Evolutionary conservation across 495 filamentous ascomycete genomes (phyloP), one percentile per base, ranked within the genome.

Genomic region (Aspergillus asperescens): DNA sequence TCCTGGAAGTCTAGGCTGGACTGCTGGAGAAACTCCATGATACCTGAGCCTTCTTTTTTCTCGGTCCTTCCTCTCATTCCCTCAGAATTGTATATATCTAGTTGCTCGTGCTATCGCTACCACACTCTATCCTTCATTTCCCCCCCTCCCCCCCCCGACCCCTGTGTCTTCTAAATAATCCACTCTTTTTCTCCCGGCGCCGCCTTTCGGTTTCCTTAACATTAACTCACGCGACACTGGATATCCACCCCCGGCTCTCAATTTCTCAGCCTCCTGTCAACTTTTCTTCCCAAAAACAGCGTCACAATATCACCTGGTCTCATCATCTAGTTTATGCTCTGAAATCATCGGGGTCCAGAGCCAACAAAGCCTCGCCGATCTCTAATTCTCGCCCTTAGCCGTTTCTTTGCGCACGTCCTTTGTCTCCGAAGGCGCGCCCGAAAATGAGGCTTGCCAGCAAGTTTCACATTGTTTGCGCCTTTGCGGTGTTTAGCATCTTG

Each of bases 401-500:
- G 37, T 50, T 52, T 38, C 51, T 48, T 52, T 50, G 42, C 50
- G 41, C 44, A 31, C 28, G 8, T 31, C 35, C 53, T 58, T 57
- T 57, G 51, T 58, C 23, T 50, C 38, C 28, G 32, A 54, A 29
- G 24, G 32, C 35, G 35, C 46, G 35, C 32, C 22, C 61, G 55
- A 59, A 60, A 59, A 60, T 68, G 45, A 64, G 59, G 45, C 56
- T 67, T 19, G 63, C 63, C 35, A 70, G 63, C 46, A 64, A 69
- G 28, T 68, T 73, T 50, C 66, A 70, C 42, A 56, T 56, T 18
- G 52, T 71, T 16, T 68, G 60, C 54, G 63, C 58, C 29, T 50
- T 71, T 18, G 64, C 65, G 15, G 65, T 57, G 5, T 65, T 64
- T 44, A 65, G 61, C n/a, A 67, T 73, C 18, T 48, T 71, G 28